Evolutionary conservation across 1,139 yeast species (phyloP).

Genomic region (Suhomyces kunorum): DNA sequence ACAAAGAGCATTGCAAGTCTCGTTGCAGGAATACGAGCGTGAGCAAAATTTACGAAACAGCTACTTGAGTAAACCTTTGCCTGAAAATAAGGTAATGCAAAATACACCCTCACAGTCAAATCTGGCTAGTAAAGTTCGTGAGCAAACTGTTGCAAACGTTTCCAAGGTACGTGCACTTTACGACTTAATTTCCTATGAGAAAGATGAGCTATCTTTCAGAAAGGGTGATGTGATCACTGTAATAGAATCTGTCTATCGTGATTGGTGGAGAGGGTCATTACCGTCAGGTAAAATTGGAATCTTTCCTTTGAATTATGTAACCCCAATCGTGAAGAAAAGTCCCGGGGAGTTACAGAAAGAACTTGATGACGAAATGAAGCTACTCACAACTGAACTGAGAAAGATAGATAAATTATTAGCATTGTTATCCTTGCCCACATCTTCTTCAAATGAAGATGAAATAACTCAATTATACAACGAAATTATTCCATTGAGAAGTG

Average conservation of each 20-base stretch:
- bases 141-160: constrained; percentile 49
- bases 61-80: constrained; percentile 35
- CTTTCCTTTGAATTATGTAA: constrained; percentile 92
- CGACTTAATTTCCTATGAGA: constrained; percentile 71
- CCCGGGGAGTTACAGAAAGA: constrained; percentile 45
- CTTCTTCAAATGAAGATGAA: constrained; percentile 39
- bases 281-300: constrained; percentile 77
- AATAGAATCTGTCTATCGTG: constrained; percentile 83
- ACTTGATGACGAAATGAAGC: constrained; percentile 28
- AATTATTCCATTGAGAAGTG: constrained; percentile 71
- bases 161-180: constrained; percentile 81
- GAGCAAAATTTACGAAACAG: constrained; percentile 36
- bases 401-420: constrained; percentile 35
- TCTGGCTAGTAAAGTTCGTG: constrained; percentile 15
- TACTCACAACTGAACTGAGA: constrained; percentile 34
- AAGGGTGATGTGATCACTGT: constrained; percentile 82
- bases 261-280: constrained; percentile 94
- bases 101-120: not conserved
- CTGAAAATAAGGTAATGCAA: constrained; percentile 18
- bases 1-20: constrained; percentile 73
- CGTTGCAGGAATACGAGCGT: constrained; percentile 64
- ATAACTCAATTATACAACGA: constrained; percentile 63
- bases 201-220: constrained; percentile 69
- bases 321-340: constrained; percentile 70
- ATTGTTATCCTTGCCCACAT: constrained; percentile 48